A percentile compares a stretch with the other conserved stretches of the same genome.
phyloP scores from a whole-genome alignment of 371 early-diverging fungal species.

The Lichtheimia ramosa region DNA sequence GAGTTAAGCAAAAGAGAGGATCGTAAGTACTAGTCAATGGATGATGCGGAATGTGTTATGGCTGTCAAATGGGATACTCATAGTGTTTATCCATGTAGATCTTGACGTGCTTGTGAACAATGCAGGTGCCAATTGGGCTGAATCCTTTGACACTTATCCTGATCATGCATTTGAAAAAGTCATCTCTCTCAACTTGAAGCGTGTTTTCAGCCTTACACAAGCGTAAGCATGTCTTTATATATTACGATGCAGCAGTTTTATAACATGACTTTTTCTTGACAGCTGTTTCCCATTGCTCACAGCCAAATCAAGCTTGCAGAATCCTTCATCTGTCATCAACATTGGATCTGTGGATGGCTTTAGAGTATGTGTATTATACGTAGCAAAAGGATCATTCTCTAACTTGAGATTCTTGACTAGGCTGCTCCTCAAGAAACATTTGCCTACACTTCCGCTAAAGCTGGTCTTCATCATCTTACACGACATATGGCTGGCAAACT shows the following conservation, averaged over 20 bases:
- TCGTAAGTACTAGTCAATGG: slow-evolving; percentile 28
- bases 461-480: slow-evolving; percentile 73
- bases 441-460: slow-evolving; percentile 77
- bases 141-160: slow-evolving; percentile 62
- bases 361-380: slow-evolving; percentile 28
- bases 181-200: slow-evolving; percentile 86
- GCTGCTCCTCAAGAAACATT: slow-evolving; percentile 42
- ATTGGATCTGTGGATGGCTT: slow-evolving; percentile 78
- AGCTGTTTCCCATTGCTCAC: slow-evolving; percentile 74
- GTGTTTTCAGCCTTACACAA: slow-evolving; percentile 82
- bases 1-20: slow-evolving; percentile 62
- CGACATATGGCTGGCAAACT: slow-evolving; percentile 57
- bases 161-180: slow-evolving; percentile 75
- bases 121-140: slow-evolving; percentile 80
- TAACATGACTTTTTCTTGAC: background rate
- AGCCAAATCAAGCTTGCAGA: slow-evolving; percentile 53
- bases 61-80: background rate
- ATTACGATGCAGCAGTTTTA: background rate
- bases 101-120: slow-evolving; percentile 88
- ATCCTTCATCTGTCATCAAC: slow-evolving; percentile 62
- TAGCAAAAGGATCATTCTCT: background rate
- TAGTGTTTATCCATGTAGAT: slow-evolving; percentile 34
- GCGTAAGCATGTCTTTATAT: slow-evolving; percentile 46
- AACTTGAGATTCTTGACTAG: too few species aligned
- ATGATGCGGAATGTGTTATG: background rate